Evolutionary conservation across 352 stramenopile species (phyloP), one percentile per base, ranked within the genome.

Genomic region (Aphanomyces cochlioides): DNA sequence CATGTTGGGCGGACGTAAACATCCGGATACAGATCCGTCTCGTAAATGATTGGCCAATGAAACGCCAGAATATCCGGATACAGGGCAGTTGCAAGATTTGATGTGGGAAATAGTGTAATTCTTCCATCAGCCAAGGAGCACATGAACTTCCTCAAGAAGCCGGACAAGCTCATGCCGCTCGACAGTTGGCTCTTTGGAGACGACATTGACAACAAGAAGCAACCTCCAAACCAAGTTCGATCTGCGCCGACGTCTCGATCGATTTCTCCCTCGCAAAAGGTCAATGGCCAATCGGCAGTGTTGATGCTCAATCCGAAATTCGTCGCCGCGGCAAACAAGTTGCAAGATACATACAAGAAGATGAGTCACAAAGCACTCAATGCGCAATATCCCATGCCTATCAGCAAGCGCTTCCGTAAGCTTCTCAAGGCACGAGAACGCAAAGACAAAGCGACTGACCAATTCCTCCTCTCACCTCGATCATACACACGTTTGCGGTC

Each of bases 401-500:
- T 67, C 10, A 67, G 59, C 59, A 67, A 67, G 59, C 41, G 48
- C 15, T 67, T 67, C 41, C 59, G 59, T 45, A 67, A 67, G 43
- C 56, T 57, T 40, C 21, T 67, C 5, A 48, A 50, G 13, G 59
- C 41, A n/a, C 54, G 56, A 36, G 13, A 56, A 37, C 59, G 43
- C 12, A 36, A n/a, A n/a, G 43, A 54, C 17, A 56, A 12, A 13
- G 39, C 21, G 6, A 17, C 28, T 10, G 59, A 67, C 41, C 41
- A 36, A 12, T 38, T 67, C n/a, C 43, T 41, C 17, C 43, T 90
- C 43, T 80, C 84, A 28, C 76, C 74, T 1, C 79, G 75, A n/a
- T 90, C 79, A 45, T 90, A 89, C 75, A 78, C 90, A 71, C 77
- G 80, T 5, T 71, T 94, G 41, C 86, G 92, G 72, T 84, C 82